Percentiles rank a stretch among this genome's conserved stretches.
These are phyloP conservation scores for Fabrea salina DNA, from an alignment of 169 alveolate genomes.

Conservation along the genomic window DNA sequence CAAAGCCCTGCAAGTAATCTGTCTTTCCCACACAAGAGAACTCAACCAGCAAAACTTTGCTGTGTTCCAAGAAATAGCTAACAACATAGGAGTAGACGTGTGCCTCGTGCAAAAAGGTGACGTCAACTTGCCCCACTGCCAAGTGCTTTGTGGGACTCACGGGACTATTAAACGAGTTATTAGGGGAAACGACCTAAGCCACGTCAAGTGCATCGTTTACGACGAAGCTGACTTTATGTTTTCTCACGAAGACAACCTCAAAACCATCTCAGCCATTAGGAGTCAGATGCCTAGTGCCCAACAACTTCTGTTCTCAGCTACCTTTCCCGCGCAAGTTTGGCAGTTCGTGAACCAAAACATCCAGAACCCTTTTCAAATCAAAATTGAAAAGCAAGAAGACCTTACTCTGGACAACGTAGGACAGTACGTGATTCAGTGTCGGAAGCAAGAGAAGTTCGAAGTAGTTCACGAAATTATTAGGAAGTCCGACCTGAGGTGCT, in stretches of 20 bases:
- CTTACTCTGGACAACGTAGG: constrained; percentile 15
- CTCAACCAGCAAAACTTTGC: constrained; percentile 50
- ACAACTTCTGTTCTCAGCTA: constrained; percentile 23
- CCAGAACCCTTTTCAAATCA: neutral
- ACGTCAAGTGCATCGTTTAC: constrained; percentile 54
- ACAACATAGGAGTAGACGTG: constrained; percentile 39
- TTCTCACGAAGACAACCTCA: neutral
- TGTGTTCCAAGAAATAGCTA: constrained; percentile 38
- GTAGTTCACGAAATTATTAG: constrained; percentile 18
- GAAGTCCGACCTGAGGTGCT: constrained; percentile 8
- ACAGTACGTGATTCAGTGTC: constrained; percentile 6
- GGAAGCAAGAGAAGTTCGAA: constrained; percentile 27
- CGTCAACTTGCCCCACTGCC: constrained; percentile 24
- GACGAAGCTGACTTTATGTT: constrained; percentile 75
- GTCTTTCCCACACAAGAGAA: constrained; percentile 75
- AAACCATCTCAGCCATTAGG: neutral
- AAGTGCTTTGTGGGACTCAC: constrained; percentile 53
- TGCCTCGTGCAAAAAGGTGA: constrained; percentile 26
- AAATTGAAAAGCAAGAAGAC: constrained; percentile 13
- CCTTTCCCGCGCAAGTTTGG: neutral
- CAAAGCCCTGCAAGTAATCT: constrained; percentile 51
- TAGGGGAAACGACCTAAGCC: neutral
- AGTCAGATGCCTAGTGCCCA: neutral
- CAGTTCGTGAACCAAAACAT: neutral
- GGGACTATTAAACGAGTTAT: constrained; percentile 25